Conservation (phyloP, 306 rosid genomes). For the Prunus mongolica region DNA sequence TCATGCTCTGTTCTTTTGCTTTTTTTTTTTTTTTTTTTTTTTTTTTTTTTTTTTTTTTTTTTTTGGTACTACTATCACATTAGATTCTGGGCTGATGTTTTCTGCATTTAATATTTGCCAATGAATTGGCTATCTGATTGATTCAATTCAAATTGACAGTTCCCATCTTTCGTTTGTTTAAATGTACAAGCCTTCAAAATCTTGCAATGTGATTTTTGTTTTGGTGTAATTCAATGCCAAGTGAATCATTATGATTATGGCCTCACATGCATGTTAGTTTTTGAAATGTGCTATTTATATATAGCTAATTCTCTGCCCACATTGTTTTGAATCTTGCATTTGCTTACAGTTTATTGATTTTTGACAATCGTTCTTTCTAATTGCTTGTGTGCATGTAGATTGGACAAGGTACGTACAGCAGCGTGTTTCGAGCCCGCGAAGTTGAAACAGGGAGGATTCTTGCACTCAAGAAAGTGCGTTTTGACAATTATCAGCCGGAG, state of each 20-base stretch:
- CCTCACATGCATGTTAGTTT: neutral
- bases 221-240: neutral
- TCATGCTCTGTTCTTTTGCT: no score
- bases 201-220: neutral
- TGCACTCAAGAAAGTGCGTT: conserved; percentile 92
- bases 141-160: neutral
- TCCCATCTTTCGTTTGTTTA: neutral
- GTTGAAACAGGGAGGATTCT: conserved; percentile 75
- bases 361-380: neutral
- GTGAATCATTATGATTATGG: no score
- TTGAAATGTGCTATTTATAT: no score
- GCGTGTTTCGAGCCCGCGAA: conserved; percentile 88
- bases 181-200: neutral
- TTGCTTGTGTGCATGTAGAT: conserved; percentile 38
- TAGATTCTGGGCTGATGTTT: neutral
- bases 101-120: neutral
- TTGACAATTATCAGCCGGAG: conserved; percentile 87
- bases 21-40: no score
- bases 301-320: neutral
- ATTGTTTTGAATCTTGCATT: neutral
- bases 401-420: conserved; percentile 99
- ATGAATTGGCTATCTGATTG: no score
- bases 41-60: no score
- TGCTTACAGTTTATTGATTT: neutral
- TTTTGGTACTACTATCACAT: neutral